phyloP scores from a whole-genome alignment of 108 stramenopile species.

The Mediolabrus comicus region DNA sequence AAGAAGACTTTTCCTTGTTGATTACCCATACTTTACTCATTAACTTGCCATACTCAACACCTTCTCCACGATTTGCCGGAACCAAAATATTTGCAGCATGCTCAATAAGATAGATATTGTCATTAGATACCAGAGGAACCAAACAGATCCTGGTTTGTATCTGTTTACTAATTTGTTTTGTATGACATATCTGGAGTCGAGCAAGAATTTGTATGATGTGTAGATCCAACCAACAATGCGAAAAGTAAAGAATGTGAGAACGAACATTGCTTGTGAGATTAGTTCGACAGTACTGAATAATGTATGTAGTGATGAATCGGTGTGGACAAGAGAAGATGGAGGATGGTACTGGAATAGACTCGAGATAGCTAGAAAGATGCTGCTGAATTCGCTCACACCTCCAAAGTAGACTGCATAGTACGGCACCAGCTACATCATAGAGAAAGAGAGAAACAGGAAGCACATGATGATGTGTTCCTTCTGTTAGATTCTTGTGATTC shows the following conservation, averaged over 20 bases:
- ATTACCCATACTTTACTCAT: too few relatives aligned
- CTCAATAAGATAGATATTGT: conserved; percentile 34
- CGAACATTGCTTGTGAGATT: conserved; percentile 34
- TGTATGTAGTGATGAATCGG: conserved; percentile 3
- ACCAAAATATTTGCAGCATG: conserved; percentile 52
- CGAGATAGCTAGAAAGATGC: conserved; percentile 55
- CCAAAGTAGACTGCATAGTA: conserved; percentile 54
- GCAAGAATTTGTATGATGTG: conserved; percentile 31
- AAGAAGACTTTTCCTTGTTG: too few relatives aligned
- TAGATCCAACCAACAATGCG: conserved; percentile 50
- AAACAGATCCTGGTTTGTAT: conserved; percentile 34
- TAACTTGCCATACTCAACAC: background rate
- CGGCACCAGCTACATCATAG: background rate
- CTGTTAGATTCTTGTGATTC: background rate
- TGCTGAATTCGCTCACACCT: conserved; percentile 64
- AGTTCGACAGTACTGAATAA: conserved; percentile 5
- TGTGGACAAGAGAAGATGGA: conserved; percentile 27
- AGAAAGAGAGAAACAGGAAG: background rate
- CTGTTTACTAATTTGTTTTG: conserved; percentile 11
- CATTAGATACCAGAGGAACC: conserved; percentile 48
- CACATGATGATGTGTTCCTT: too few relatives aligned
- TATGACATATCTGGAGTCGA: conserved; percentile 29
- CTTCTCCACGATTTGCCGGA: conserved; percentile 18
- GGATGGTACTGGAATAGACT: conserved; percentile 62
- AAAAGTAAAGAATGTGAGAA: conserved; percentile 45